Percentiles rank a stretch among this genome's conserved stretches.
Evolutionary conservation across 768 basidiomycete species (phyloP).

Genomic region (Russula abietina): DNA sequence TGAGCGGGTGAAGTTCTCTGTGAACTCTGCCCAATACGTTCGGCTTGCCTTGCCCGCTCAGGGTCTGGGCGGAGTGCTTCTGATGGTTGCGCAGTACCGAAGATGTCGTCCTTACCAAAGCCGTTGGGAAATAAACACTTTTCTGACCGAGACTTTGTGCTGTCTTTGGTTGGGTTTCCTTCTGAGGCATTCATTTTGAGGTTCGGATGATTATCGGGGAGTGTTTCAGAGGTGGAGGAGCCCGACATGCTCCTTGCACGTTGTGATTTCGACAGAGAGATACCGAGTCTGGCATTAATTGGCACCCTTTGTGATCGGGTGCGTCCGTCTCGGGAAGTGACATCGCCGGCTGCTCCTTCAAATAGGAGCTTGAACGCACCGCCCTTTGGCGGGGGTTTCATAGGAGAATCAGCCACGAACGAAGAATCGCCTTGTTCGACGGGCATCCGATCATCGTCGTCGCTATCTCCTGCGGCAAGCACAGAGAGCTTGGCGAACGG

Average conservation of each 20-base stretch:
- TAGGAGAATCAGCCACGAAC: slow-evolving; percentile 66
- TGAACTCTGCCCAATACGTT: background rate
- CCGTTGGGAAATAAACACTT: slow-evolving; percentile 16
- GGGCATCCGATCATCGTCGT: slow-evolving; percentile 34
- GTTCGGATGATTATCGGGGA: slow-evolving; percentile 21
- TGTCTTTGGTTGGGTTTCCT: slow-evolving; percentile 5
- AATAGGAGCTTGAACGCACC: slow-evolving; percentile 67
- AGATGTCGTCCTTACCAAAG: slow-evolving; percentile 20
- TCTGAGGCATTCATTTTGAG: slow-evolving; percentile 14
- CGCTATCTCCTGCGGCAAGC: slow-evolving; percentile 27
- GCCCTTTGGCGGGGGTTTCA: slow-evolving; percentile 50
- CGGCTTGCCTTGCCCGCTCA: background rate
- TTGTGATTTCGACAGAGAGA: slow-evolving; percentile 22
- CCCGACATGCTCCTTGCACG: slow-evolving; percentile 24
- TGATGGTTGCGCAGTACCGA: slow-evolving; percentile 12
- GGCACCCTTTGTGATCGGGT: slow-evolving; percentile 20
- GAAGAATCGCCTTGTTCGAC: slow-evolving; percentile 36
- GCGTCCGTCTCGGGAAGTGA: slow-evolving; percentile 11
- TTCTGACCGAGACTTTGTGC: slow-evolving; percentile 1
- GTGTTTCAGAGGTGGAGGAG: slow-evolving; percentile 19
- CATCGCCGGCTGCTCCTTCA: slow-evolving; percentile 40
- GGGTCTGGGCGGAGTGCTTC: slow-evolving; percentile 5
- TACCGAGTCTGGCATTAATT: slow-evolving; percentile 6
- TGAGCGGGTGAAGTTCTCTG: slow-evolving; percentile 1
- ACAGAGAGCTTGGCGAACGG: slow-evolving; percentile 35